phyloP scores from a whole-genome alignment of 139 green algal genomes.

The Yamagishiella unicocca region DNA sequence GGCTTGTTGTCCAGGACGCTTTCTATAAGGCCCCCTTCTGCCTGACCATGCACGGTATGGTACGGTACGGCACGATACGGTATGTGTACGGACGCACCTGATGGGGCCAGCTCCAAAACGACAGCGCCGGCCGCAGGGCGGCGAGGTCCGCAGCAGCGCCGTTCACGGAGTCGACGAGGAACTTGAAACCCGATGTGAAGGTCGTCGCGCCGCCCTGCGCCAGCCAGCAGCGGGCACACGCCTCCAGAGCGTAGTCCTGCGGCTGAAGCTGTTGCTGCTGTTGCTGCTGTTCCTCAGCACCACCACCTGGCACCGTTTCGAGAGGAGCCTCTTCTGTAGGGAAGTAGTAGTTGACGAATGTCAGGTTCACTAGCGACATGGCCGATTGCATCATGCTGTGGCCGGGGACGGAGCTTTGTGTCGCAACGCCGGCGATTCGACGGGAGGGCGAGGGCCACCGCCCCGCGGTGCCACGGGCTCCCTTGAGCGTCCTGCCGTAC shows the following conservation, averaged over 20 bases:
- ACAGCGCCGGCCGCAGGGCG: background rate
- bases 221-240: background rate
- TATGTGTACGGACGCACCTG: constrained; percentile 22
- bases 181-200: constrained; percentile 41
- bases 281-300: background rate
- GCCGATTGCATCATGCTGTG: constrained; percentile 3
- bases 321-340: too few relatives aligned
- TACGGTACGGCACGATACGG: too few relatives aligned
- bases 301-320: background rate
- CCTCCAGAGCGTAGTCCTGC: constrained; percentile 52
- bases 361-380: constrained; percentile 58
- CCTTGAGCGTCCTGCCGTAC: constrained; percentile 45
- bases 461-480: constrained; percentile 47
- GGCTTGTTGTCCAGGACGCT: too few relatives aligned
- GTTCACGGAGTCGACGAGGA: background rate
- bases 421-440: constrained; percentile 55
- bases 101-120: constrained; percentile 26
- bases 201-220: constrained; percentile 59
- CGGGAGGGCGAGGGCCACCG: constrained; percentile 25
- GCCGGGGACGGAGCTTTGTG: constrained; percentile 38
- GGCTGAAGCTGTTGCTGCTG: background rate
- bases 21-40: too few relatives aligned
- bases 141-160: background rate
- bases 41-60: too few relatives aligned
- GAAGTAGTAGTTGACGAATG: constrained; percentile 56